phyloP scores from a whole-genome alignment of 192 early-diverging fungal species.

The Linderina pennispora region DNA sequence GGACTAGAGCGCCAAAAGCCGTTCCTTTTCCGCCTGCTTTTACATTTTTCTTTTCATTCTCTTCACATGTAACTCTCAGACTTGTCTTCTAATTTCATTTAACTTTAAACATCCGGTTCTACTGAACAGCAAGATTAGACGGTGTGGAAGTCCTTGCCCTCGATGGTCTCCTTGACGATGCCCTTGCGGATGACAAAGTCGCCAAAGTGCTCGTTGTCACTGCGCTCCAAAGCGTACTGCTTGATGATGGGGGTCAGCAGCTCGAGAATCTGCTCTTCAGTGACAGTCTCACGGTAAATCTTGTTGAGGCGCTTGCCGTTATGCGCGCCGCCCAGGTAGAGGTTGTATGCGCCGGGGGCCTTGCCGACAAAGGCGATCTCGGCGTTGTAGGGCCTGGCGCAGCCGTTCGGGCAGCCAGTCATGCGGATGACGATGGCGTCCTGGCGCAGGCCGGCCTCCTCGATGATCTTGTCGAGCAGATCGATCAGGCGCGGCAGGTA shows the following conservation, averaged over 20 bases:
- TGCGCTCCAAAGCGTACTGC: conserved; percentile 67
- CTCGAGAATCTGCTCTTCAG: conserved; percentile 81
- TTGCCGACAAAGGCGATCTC: conserved; percentile 96
- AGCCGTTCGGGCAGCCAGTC: conserved; percentile 99
- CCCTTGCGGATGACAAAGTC: conserved; percentile 91
- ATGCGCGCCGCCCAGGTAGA: conserved; percentile 89
- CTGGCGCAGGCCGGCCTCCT: conserved; percentile 71
- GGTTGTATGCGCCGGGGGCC: conserved; percentile 90
- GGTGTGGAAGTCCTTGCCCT: conserved; percentile 78
- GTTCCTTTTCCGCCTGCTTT: too few species aligned
- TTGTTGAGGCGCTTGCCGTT: conserved; percentile 85
- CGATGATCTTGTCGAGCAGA: conserved; percentile 72
- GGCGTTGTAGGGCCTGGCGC: conserved; percentile 88
- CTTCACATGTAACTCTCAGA: background rate
- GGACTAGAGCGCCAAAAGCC: too few species aligned
- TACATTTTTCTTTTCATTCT: background rate
- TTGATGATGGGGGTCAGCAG: conserved; percentile 75
- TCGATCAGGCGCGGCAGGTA: conserved; percentile 83
- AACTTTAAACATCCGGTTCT: too few species aligned
- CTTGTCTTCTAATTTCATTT: conserved; percentile 2
- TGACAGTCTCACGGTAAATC: conserved; percentile 83
- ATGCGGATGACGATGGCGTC: conserved; percentile 94
- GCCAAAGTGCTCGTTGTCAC: conserved; percentile 80
- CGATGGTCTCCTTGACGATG: conserved; percentile 72
- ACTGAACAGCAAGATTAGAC: too few species aligned